Evolutionary conservation across 176 grass and related monocot species (phyloP), one percentile per base, ranked within the genome.

Genomic region (Aegilops tauschii): DNA sequence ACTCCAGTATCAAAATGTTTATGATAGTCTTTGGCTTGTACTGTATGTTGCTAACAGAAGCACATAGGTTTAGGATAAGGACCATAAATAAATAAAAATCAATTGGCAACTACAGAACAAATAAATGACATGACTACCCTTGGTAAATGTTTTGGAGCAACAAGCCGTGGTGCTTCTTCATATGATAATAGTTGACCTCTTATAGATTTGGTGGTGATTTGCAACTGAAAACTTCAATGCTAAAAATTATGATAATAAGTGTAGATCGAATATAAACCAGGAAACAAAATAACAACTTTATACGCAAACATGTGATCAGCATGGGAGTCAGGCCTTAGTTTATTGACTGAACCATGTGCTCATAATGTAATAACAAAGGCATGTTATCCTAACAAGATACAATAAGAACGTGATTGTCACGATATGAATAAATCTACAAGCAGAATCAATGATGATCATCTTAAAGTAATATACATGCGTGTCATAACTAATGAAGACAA

Each of bases 1-100:
- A 69, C 18, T 78, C 36, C 20, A 52, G 78, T 84, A 84, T 79
- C 56, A 87, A 87, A 73, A 81, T 83, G 40, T 37, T 74, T 82
- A 58, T 69, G 9, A 61, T 13, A 36, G 11, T 44, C 28, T 50
- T 81, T 50, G 59, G 42, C 29, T 56, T 82, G 49, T 75, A 34
- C 14, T 31, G 16, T 39, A 76, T 76, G 25, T 52, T 76, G 9
- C 16, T 49, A 76, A 76, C 49, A 17, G 44, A 30, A 76, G 27
- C 7, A 25, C 14, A 45, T 44, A 12, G 27, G 47, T 70, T 64
- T 70, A 79, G 50, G 40, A 82, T 34, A 61, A 70, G 21, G n/a
- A 61, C 39, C n/a, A 34, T 8, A 30, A 30, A 61, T 7, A n/a
- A 32, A 47, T 5, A 56, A 86, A 42, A 79, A 69, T 68, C 1